Evolutionary conservation across 108 stramenopile species (phyloP), one percentile per base, ranked within the genome.

Genomic region (Cylindrotheca closterium): DNA sequence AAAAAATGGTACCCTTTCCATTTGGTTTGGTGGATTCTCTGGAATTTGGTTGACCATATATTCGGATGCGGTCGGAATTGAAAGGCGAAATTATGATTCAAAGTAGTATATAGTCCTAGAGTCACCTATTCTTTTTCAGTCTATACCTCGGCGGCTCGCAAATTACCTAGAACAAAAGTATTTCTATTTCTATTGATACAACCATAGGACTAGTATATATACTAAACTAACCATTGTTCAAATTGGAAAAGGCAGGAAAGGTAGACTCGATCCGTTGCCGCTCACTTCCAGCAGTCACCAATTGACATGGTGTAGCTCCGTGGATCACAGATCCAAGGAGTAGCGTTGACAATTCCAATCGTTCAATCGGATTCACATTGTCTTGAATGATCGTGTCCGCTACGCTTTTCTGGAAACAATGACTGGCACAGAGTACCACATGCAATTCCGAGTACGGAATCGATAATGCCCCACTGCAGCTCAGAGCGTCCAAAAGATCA

Each of bases 311-410:
- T 31, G 64, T 37, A 2, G 47, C 51, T 8, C 58, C 72, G 31
- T 86, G 81, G 25, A 89, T 65, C 15, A 75, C 57, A 1, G 88
- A 86, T 45, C 75, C 85, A 47, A 89, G 55, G 21, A 95, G 60
- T 54, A 95, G 70, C 2, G 75, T 75, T 21, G 94, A 91, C 52
- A 62, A 47, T 73, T 93, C 94, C 59, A 93, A 55, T 58, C 84
- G 81, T 46, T 90, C 83, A 50, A 96, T 96, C 0, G 94, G 94
- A 58, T 96, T 91, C 32, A 91, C 58, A 55, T 93, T 93, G 55
- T 89, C 83, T 32, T 84, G 28, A 55, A 96, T 74, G 33, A 96
- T 67, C 10, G 92, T 90, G 3, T 59, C 79, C 68, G 88, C 84
- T 10, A 96, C 62, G 63, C 71, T 67, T 27, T 83, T 75, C 56